Base-by-base conservation (phyloP, 768 basidiomycete species). In the Podaxis sp. region DNA sequence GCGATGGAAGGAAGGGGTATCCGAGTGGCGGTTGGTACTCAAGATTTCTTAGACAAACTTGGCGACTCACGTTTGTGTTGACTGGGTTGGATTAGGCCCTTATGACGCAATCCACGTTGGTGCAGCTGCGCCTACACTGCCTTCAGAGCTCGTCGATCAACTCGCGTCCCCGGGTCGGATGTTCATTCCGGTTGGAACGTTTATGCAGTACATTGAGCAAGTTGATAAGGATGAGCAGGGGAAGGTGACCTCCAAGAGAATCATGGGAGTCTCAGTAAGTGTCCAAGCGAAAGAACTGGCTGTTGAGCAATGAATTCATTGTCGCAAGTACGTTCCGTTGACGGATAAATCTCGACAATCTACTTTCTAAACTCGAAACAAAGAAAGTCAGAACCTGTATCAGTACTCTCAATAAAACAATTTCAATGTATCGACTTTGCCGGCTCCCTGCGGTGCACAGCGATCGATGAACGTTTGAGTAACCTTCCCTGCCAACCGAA, bases 51-150 rank as follows among this genome's bases (percentile, higher is more conserved):
- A 49, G 28, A 46, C 36, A 48, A 12, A 39, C 54, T 46, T 52
- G 38, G 57, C 52, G 8, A 48, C 61, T 48, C 33, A 40, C 15
- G 33, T 12, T 39, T 8, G 48, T 54, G 60, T 17, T 52, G 26
- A 19, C 12, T 54, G 22, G 28, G 22, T 38, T 7, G 8, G 56
- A 44, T 64, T 46, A 85, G 88, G 81, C 2, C 90, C 90, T 0
- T 94, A 87, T 70, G 84, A 93, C 64, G 89, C 86, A 0, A 97
- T 98, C 55, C 96, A 99, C 67, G 96, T 98, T 40, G 96, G 96
- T 3, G 96, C 96, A 0, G 96, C 96, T 0, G 88, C 96, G 0
- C 89, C 92, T 0, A 79, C 70, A 0, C 75, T 95, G 13, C 95
- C 96, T 0, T 73, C 82, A 22, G 73, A 81, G 0, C 83, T 99